A percentile compares a stretch with the other conserved stretches of the same genome.
Conservation (phyloP, 768 basidiomycete species). For the Pisolithus orientalis region DNA sequence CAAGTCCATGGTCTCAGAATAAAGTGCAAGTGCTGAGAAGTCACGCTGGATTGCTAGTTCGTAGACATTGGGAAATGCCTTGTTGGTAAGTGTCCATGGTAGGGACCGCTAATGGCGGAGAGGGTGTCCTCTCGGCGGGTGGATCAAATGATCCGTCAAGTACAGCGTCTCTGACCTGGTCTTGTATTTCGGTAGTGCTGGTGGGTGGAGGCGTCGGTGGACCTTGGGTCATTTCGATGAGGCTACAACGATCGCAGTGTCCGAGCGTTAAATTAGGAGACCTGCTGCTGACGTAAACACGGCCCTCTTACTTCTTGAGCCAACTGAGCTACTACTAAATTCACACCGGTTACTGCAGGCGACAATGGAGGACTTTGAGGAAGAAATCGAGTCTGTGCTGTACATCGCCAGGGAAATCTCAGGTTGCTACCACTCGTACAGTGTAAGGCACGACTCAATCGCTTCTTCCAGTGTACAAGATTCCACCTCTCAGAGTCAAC, state of each 20-base stretch:
- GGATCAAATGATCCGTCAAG: not conserved
- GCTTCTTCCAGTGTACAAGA: constrained; percentile 69
- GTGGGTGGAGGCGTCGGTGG: constrained; percentile 61
- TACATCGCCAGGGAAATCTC: constrained; percentile 89
- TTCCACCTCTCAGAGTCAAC: constrained; percentile 79
- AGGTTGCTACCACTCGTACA: constrained; percentile 42
- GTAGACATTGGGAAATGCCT: constrained; percentile 37
- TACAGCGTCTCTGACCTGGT: constrained; percentile 36
- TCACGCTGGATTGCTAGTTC: constrained; percentile 41
- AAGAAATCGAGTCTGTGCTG: constrained; percentile 85
- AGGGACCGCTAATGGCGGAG: constrained; percentile 10
- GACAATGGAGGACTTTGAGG: constrained; percentile 55
- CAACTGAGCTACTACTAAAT: constrained; percentile 18
- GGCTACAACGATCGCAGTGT: too few species aligned
- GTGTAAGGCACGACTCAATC: constrained; percentile 13
- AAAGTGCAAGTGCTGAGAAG: constrained; percentile 35
- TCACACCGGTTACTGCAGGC: not conserved
- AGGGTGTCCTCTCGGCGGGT: constrained; percentile 6
- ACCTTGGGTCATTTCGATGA: constrained; percentile 42
- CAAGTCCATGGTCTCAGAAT: constrained; percentile 50
- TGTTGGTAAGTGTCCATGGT: constrained; percentile 35
- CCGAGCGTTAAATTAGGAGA: too few species aligned
- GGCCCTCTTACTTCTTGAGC: not conserved
- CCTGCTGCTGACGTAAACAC: too few species aligned
- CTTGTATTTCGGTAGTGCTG: constrained; percentile 49